Percentiles rank a stretch among this genome's conserved stretches.
These are phyloP conservation scores for Gastrolobium bilobum DNA, from an alignment of 306 rosid genomes.

Conservation along the genomic window DNA sequence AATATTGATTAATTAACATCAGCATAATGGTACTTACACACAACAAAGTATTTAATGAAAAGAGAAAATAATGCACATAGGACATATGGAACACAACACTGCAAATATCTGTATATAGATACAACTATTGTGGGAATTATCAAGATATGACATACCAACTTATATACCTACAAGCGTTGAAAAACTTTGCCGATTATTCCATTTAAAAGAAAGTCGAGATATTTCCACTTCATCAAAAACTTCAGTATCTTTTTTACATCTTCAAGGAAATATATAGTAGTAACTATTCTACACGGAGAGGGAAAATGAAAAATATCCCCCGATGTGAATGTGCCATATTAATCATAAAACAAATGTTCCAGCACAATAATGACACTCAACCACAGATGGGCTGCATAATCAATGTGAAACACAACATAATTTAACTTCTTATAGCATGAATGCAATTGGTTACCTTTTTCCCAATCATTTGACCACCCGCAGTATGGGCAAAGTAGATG, in stretches of 20 bases:
- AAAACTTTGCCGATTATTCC: conserved; percentile 9
- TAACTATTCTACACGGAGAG: background rate
- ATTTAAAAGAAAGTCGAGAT: background rate
- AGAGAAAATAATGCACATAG: conserved; percentile 20
- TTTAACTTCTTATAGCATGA: conserved; percentile 2
- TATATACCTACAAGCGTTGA: background rate
- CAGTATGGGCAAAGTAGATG: conserved; percentile 92
- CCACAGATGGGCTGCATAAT: conserved; percentile 12
- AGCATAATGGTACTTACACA: conserved; percentile 6
- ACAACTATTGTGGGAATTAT: background rate
- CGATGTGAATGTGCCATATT: background rate
- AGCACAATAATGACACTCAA: conserved; percentile 7
- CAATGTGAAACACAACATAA: conserved; percentile 13
- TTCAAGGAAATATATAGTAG: background rate
- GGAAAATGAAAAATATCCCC: background rate
- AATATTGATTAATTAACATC: conserved; percentile 15
- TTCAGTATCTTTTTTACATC: background rate
- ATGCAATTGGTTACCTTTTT: conserved; percentile 47
- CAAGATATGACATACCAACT: background rate
- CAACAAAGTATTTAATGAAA: conserved; percentile 1
- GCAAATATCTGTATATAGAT: background rate
- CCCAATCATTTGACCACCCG: conserved; percentile 99
- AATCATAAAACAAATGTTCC: conserved; percentile 24
- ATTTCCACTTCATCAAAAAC: background rate
- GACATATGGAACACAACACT: background rate